These are phyloP conservation scores for Globisporangium iwayamae DNA, from an alignment of 352 stramenopile genomes.

Conservation along the genomic window DNA sequence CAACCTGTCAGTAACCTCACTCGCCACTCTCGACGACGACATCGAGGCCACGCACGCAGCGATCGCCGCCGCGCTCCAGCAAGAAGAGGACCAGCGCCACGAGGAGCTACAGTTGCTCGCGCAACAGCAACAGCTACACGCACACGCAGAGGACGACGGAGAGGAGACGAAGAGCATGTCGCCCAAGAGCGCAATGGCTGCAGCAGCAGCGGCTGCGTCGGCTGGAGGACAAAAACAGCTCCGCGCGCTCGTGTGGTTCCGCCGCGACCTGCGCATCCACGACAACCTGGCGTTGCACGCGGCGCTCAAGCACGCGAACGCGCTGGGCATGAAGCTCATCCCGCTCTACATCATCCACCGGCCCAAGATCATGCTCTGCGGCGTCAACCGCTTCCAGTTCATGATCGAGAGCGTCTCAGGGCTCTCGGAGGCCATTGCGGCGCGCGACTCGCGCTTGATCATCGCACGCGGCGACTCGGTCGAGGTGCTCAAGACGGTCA, in stretches of 20 bases:
- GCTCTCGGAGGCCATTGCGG: constrained; percentile 64
- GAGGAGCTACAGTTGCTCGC: constrained; percentile 11
- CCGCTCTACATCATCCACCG: constrained; percentile 89
- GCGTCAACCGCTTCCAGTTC: constrained; percentile 89
- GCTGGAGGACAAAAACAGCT: neutral
- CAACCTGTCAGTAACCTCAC: constrained; percentile 5
- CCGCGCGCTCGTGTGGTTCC: constrained; percentile 88
- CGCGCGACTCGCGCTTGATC: constrained; percentile 58
- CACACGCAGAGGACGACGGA: neutral
- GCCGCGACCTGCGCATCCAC: constrained; percentile 94
- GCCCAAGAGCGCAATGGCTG: neutral
- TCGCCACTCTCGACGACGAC: constrained; percentile 16
- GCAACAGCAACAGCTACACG: neutral
- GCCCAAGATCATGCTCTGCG: constrained; percentile 80
- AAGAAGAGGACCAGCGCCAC: constrained; percentile 23
- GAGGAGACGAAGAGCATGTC: neutral
- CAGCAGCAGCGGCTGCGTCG: neutral
- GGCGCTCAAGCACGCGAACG: constrained; percentile 41
- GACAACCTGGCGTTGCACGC: constrained; percentile 93
- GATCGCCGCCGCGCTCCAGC: constrained; percentile 27
- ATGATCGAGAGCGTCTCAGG: constrained; percentile 91
- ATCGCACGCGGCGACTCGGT: constrained; percentile 73
- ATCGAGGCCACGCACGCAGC: constrained; percentile 16
- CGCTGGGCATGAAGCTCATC: constrained; percentile 47
- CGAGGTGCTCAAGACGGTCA: constrained; percentile 76